Base-by-base conservation (phyloP, 163 green algal genomes). In the Chlamydomonas reinhardtii region DNA sequence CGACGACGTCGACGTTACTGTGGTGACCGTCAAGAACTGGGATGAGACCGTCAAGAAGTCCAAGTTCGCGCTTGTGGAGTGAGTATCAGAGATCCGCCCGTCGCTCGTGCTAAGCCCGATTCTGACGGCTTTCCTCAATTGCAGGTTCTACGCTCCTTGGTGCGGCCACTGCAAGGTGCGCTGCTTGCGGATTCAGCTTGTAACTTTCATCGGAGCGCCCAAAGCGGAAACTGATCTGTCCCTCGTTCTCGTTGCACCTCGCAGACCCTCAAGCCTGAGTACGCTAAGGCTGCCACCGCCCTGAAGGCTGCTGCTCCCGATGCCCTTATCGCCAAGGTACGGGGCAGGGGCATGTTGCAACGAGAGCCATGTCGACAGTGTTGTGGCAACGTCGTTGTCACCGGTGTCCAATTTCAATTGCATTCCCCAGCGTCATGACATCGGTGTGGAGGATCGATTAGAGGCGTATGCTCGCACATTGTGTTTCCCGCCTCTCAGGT, bases 111-210 rank as follows among this genome's bases (percentile, higher is more conserved):
- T 6, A 19, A 31, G 19, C 17, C 56, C 48, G 73, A 68, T 35
- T 62, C 32, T 61, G 25, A 72, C 32, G 22, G 35, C 48, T 12
- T n/a, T 2, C 29, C 2, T 74, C 22, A n/a, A 31, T 64, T 74
- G 32, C 73, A 82, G 74, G 31, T 82, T 85, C 85, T 87, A 84
- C 68, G 74, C 73, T 5, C 95, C 95, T 15, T 97, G 95, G 95
- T 98, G 95, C 83, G 95, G 95, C 32, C 95, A 98, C 88, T 98
- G 95, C 91, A 96, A 98, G 93, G 94, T 96, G 48, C 52, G 90
- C 73, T 59, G 20, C 5, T 73, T 32, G 16, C 14, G 17, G 8
- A n/a, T 56, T 56, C 6, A 12, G 48, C 48, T 17, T 56, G 48
- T 56, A 56, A 56, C 48, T 31, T 69, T 34, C 16, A 15, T 71